These are phyloP conservation scores for Heterobasidion occidentale DNA, from an alignment of 1,284 basidiomycete genomes.

Conservation along the genomic window DNA sequence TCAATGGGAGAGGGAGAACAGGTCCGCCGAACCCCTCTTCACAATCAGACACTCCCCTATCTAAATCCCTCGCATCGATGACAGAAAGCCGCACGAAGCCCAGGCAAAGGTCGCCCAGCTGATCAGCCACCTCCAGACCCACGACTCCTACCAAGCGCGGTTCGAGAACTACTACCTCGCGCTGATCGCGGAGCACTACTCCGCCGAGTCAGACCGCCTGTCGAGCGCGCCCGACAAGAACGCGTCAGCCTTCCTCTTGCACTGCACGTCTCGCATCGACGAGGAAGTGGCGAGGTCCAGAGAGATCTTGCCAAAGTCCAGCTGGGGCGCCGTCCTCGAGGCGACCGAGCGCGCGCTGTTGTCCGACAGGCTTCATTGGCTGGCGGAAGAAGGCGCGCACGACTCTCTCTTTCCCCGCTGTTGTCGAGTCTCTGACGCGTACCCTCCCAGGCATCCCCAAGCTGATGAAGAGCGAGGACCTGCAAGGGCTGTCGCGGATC, in stretches of 20 bases:
- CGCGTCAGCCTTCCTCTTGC: conserved; percentile 47
- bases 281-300: conserved; percentile 51
- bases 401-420: no score
- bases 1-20: conserved; percentile 7
- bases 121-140: conserved; percentile 43
- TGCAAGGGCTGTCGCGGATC: conserved; percentile 44
- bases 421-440: background rate
- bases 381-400: conserved; percentile 46
- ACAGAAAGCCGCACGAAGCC: conserved; percentile 20
- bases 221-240: conserved; percentile 31
- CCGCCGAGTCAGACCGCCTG: conserved; percentile 35
- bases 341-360: conserved; percentile 47
- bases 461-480: conserved; percentile 47
- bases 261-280: conserved; percentile 36
- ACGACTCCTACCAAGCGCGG: conserved; percentile 41
- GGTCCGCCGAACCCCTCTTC: background rate
- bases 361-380: conserved; percentile 43
- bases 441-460: conserved; percentile 47
- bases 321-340: conserved; percentile 40
- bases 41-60: background rate
- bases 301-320: conserved; percentile 41
- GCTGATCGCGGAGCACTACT: conserved; percentile 44
- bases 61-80: background rate
- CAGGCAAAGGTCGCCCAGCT: conserved; percentile 37
- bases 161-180: conserved; percentile 50